phyloP scores from a whole-genome alignment of 345 rosid genomes.

The Brassica nigra region DNA sequence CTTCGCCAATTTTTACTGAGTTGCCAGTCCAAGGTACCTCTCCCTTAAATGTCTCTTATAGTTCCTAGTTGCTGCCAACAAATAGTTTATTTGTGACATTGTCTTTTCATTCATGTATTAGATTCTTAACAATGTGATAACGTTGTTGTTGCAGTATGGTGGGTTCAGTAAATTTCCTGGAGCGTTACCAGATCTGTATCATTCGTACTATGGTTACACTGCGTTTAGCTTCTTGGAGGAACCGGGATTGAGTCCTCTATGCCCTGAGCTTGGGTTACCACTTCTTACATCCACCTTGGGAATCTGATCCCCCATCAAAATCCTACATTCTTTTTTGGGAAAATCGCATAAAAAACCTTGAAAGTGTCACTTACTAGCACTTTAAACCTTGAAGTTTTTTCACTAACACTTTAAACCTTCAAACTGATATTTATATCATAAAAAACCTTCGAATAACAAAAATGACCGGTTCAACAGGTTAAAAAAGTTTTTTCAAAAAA shows the following conservation, averaged over 20 bases:
- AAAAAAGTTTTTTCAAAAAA: too few relatives aligned
- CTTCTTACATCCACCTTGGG: conserved; percentile 45
- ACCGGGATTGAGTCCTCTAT: conserved; percentile 60
- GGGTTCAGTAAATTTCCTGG: conserved; percentile 79
- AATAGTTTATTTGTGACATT: background rate
- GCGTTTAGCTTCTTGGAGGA: conserved; percentile 92
- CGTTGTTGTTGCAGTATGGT: conserved; percentile 56
- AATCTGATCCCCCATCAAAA: conserved; percentile 39
- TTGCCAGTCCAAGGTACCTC: conserved; percentile 78
- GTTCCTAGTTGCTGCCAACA: background rate
- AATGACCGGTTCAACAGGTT: too few relatives aligned
- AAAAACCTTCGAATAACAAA: too few relatives aligned
- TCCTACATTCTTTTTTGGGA: background rate
- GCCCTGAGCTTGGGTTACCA: conserved; percentile 70
- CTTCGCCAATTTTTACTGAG: conserved; percentile 63
- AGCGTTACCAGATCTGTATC: conserved; percentile 74
- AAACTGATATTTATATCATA: too few relatives aligned
- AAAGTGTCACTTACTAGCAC: too few relatives aligned
- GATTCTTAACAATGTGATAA: conserved; percentile 15
- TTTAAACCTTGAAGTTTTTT: too few relatives aligned
- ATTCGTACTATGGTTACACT: conserved; percentile 75
- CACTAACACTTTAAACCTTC: too few relatives aligned
- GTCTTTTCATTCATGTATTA: conserved; percentile 1
- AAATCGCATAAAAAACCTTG: too few relatives aligned
- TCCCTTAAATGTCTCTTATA: conserved; percentile 14